These are phyloP conservation scores for Aureobasidium namibiae DNA, from an alignment of 2,329 filamentous ascomycete genomes.

Conservation along the genomic window DNA sequence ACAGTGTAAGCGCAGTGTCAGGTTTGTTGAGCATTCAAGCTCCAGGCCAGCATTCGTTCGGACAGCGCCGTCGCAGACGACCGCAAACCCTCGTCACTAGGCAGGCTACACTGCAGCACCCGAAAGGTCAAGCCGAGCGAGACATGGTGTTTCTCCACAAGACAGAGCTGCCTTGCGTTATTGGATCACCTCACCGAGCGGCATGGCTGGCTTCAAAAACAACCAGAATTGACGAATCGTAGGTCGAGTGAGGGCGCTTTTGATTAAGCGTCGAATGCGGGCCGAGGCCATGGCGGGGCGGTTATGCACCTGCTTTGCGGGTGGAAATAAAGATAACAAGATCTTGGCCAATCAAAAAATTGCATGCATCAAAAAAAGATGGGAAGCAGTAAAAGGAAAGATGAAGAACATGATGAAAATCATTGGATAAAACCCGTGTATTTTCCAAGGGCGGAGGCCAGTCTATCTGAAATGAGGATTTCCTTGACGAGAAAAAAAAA, in stretches of 20 bases:
- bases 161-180: slow-evolving; percentile 4
- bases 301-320: slow-evolving; percentile 3
- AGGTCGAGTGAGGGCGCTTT: neutral
- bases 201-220: neutral
- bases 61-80: slow-evolving; percentile 9
- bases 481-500: neutral
- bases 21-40: neutral
- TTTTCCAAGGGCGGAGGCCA: slow-evolving; percentile 1
- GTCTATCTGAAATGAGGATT: slow-evolving; percentile 5
- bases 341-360: slow-evolving; percentile 7
- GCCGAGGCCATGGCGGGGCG: slow-evolving; percentile 9
- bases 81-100: slow-evolving; percentile 5
- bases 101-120: neutral
- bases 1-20: neutral
- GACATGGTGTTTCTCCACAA: slow-evolving; percentile 3
- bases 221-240: slow-evolving; percentile 6
- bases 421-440: neutral
- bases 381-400: neutral
- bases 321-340: slow-evolving; percentile 1
- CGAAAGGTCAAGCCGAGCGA: slow-evolving; percentile 1
- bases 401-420: neutral
- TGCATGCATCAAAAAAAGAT: neutral
- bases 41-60: neutral
- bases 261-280: slow-evolving; percentile 8
- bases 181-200: neutral